These are phyloP conservation scores for Arabis alpina DNA, from an alignment of 345 rosid genomes.

Conservation along the genomic window DNA sequence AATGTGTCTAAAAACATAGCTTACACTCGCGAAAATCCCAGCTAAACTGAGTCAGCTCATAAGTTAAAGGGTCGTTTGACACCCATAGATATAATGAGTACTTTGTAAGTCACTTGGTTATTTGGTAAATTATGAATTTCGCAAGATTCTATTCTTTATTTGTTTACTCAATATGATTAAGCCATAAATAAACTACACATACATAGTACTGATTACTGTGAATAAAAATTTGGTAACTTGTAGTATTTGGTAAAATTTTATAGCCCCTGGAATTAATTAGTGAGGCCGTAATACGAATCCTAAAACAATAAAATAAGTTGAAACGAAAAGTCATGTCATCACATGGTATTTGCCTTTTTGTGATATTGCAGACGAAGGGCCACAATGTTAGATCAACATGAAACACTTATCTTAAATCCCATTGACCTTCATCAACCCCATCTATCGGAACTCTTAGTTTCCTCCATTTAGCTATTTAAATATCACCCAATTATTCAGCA, in stretches of 20 bases:
- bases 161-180: no score
- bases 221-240: slow-evolving; percentile 2
- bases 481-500: slow-evolving; percentile 27
- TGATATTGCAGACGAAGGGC: slow-evolving; percentile 38
- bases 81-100: no score
- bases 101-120: no score
- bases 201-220: no score
- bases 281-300: slow-evolving; percentile 3
- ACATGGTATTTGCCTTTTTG: slow-evolving; percentile 45
- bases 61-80: no score
- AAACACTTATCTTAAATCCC: slow-evolving; percentile 61
- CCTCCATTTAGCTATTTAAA: slow-evolving; percentile 7
- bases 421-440: slow-evolving; percentile 66
- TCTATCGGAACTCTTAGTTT: slow-evolving; percentile 46
- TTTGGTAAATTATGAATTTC: no score
- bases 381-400: slow-evolving; percentile 64
- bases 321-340: slow-evolving; percentile 43
- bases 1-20: no score
- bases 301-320: neutral
- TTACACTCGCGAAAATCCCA: no score
- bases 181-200: no score
- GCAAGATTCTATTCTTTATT: no score
- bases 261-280: neutral
- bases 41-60: no score
- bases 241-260: slow-evolving; percentile 1